A percentile compares a stretch with the other conserved stretches of the same genome.
Conservation (phyloP, 805 yeast genomes). For the Teunomyces panamensis region DNA sequence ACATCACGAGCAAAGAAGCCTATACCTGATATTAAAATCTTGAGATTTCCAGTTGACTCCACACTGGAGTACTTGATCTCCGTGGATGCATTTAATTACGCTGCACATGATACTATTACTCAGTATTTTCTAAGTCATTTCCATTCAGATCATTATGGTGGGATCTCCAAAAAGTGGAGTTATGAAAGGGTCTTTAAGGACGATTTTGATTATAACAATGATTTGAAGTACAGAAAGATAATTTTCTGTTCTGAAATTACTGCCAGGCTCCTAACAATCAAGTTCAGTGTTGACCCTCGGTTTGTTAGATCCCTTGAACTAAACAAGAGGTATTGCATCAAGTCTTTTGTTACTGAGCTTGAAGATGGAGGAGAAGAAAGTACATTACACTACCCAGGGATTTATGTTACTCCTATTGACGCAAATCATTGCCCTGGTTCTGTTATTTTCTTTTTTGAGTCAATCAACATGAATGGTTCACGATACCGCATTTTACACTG, state of each 20-base stretch:
- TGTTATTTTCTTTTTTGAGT: conserved; percentile 69
- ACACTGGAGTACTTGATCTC: conserved; percentile 37
- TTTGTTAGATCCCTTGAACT: conserved; percentile 40
- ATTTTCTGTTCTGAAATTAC: conserved; percentile 77
- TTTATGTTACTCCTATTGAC: conserved; percentile 60
- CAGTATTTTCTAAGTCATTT: conserved; percentile 75
- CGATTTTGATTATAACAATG: conserved; percentile 22
- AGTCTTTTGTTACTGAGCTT: conserved; percentile 9
- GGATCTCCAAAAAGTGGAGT: conserved; percentile 74
- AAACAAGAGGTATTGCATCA: conserved; percentile 38
- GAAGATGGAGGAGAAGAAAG: conserved; percentile 17
- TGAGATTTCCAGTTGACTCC: conserved; percentile 35
- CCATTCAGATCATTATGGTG: conserved; percentile 94
- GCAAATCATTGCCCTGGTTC: conserved; percentile 99
- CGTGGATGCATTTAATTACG: conserved; percentile 66
- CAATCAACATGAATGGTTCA: conserved; percentile 22
- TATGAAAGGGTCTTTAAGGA: conserved; percentile 34
- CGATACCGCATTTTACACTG: conserved; percentile 62
- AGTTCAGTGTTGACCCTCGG: conserved; percentile 54
- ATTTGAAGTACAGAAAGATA: conserved; percentile 43
- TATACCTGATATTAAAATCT: conserved; percentile 54
- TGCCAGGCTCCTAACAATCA: conserved; percentile 48
- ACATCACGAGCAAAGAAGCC: conserved; percentile 25
- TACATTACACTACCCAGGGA: conserved; percentile 22
- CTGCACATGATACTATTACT: conserved; percentile 42